Conservation (phyloP, 345 rosid species). For the Syzygium oleosum region DNA sequence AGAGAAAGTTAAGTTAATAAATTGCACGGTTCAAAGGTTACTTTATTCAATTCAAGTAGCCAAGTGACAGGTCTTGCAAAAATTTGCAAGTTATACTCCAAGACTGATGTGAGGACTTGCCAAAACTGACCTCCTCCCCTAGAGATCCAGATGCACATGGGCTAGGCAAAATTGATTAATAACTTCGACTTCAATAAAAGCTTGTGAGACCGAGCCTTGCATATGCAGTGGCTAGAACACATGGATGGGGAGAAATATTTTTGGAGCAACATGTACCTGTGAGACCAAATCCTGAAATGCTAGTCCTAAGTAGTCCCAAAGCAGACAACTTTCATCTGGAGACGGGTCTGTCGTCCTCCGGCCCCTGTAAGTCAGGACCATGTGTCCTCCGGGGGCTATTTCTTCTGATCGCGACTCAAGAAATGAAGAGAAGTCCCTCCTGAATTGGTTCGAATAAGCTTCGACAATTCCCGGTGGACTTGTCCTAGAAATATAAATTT, state of each 20-base stretch:
- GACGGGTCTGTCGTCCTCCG: slow-evolving; percentile 26
- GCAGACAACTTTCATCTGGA: slow-evolving; percentile 24
- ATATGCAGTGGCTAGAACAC: background rate
- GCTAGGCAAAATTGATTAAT: background rate
- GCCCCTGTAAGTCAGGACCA: slow-evolving; percentile 24
- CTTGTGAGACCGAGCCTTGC: background rate
- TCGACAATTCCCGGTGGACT: slow-evolving; percentile 15
- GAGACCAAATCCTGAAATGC: slow-evolving; percentile 33
- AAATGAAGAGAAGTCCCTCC: slow-evolving; percentile 29
- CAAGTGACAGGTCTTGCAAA: background rate
- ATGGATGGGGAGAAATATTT: background rate
- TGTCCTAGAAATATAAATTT: slow-evolving; percentile 30
- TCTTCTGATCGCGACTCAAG: slow-evolving; percentile 21
- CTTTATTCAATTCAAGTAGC: background rate
- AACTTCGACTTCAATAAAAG: background rate
- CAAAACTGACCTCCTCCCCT: background rate
- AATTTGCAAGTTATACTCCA: background rate
- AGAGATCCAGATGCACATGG: background rate
- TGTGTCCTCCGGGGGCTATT: slow-evolving; percentile 26
- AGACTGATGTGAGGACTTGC: background rate
- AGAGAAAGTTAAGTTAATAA: background rate
- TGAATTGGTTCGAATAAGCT: slow-evolving; percentile 31
- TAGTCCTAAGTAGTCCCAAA: slow-evolving; percentile 38
- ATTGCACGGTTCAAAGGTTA: background rate
- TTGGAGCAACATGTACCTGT: slow-evolving; percentile 7